phyloP scores from a whole-genome alignment of 805 yeast species.

The Lipomyces japonicus region DNA sequence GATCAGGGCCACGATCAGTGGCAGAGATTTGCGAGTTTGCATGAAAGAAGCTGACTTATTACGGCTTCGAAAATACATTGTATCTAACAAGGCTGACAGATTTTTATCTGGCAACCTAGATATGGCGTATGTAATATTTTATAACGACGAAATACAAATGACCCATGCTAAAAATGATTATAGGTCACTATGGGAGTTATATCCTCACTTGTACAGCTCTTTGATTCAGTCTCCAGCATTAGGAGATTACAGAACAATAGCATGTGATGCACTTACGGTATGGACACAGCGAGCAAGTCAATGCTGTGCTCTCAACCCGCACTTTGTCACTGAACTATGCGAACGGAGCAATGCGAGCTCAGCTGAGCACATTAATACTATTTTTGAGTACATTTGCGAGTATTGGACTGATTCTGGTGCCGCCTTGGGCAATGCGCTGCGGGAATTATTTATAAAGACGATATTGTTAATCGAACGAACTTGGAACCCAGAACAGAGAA shows the following conservation, averaged over 20 bases:
- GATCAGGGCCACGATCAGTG: background rate
- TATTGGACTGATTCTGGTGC: conserved; percentile 70
- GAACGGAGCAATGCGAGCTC: background rate
- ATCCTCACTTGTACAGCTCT: conserved; percentile 37
- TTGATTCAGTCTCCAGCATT: conserved; percentile 38
- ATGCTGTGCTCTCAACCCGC: conserved; percentile 16
- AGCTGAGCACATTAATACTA: conserved; percentile 22
- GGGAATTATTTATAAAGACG: conserved; percentile 56
- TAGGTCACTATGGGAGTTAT: conserved; percentile 22
- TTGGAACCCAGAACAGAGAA: conserved; percentile 21
- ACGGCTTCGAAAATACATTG: conserved; percentile 10
- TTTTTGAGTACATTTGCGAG: conserved; percentile 51
- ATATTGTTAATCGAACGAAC: conserved; percentile 41
- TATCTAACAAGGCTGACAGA: conserved; percentile 1
- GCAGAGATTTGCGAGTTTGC: background rate
- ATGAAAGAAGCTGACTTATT: conserved; percentile 2
- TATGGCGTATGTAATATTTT: conserved; percentile 6
- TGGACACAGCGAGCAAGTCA: conserved; percentile 61
- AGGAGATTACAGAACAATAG: conserved; percentile 41
- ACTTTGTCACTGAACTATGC: conserved; percentile 9
- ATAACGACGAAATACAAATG: background rate
- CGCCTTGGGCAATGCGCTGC: conserved; percentile 65
- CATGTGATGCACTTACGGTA: conserved; percentile 60
- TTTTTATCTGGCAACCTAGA: background rate
- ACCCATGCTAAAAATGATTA: background rate